Evolutionary conservation across 2,329 filamentous ascomycete species (phyloP).

Genomic region (Xylaria sp.): DNA sequence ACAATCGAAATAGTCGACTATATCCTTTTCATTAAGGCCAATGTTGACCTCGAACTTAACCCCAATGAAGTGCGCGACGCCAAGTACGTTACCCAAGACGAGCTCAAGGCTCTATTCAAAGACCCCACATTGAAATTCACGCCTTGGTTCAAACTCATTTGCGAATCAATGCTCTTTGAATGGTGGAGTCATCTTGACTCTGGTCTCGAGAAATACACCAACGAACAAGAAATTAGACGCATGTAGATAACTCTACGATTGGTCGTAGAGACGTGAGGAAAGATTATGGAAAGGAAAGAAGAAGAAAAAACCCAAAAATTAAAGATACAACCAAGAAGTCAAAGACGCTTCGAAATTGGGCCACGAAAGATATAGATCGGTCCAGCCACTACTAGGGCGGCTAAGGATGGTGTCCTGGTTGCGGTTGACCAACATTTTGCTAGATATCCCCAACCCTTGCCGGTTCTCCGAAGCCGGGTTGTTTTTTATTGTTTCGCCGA

Average conservation of each 20-base stretch:
- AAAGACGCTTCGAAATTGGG: constrained; percentile 20
- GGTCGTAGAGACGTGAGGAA: neutral
- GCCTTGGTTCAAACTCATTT: constrained; percentile 99
- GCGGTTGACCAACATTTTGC: constrained; percentile 32
- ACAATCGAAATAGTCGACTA: constrained; percentile 78
- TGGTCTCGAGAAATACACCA: constrained; percentile 84
- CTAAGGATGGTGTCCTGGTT: constrained; percentile 25
- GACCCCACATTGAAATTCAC: constrained; percentile 87
- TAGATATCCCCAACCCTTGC: constrained; percentile 33
- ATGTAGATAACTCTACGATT: constrained; percentile 64
- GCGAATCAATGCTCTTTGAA: constrained; percentile 95
- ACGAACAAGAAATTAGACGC: constrained; percentile 87
- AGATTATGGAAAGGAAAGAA: neutral
- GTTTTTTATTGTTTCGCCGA: constrained; percentile 25
- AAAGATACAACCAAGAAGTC: constrained; percentile 9
- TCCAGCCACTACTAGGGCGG: constrained; percentile 21
- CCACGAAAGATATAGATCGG: constrained; percentile 21
- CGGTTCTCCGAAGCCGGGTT: constrained; percentile 23
- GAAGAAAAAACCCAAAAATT: neutral
- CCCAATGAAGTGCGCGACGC: constrained; percentile 89
- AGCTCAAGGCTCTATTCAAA: constrained; percentile 86
- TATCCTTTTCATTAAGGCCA: constrained; percentile 96
- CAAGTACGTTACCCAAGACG: constrained; percentile 83
- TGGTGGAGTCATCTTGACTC: constrained; percentile 92
- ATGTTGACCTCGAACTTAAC: constrained; percentile 85